Conservation (phyloP, 306 rosid species). For the Hippophae tibetana region DNA sequence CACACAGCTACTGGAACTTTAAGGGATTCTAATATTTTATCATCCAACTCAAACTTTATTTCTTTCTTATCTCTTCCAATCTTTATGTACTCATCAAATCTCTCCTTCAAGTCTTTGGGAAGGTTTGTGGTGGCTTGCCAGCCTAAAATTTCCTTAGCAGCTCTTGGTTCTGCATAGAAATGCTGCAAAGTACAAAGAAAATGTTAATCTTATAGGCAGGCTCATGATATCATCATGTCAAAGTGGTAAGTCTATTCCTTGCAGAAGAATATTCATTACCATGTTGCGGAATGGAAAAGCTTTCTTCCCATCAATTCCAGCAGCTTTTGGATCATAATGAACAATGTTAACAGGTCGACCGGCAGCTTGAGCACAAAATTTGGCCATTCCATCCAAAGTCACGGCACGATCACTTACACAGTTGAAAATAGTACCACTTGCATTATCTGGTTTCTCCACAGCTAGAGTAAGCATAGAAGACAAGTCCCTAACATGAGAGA, state of each 20-base stretch:
- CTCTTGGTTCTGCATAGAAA: constrained; percentile 93
- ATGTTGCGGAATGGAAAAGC: constrained; percentile 82
- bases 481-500: constrained; percentile 77
- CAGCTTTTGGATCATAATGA: constrained; percentile 82
- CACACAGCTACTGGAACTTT: constrained; percentile 64
- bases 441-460: constrained; percentile 74
- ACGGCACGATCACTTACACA: constrained; percentile 74
- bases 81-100: constrained; percentile 73
- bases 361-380: constrained; percentile 85
- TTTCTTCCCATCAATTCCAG: constrained; percentile 76
- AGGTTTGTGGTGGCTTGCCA: constrained; percentile 64
- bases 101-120: constrained; percentile 65
- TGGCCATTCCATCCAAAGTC: constrained; percentile 81
- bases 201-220: neutral
- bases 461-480: constrained; percentile 78
- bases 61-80: constrained; percentile 84
- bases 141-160: constrained; percentile 70
- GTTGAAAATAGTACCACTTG: constrained; percentile 60
- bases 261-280: constrained; percentile 30
- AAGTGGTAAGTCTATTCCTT: neutral
- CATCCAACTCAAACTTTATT: constrained; percentile 73
- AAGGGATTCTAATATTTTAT: constrained; percentile 70
- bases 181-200: constrained; percentile 46
- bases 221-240: neutral
- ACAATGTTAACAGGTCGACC: constrained; percentile 66